Base-by-base conservation (phyloP, 1,139 yeast genomes). In the Yarrowia galli region DNA sequence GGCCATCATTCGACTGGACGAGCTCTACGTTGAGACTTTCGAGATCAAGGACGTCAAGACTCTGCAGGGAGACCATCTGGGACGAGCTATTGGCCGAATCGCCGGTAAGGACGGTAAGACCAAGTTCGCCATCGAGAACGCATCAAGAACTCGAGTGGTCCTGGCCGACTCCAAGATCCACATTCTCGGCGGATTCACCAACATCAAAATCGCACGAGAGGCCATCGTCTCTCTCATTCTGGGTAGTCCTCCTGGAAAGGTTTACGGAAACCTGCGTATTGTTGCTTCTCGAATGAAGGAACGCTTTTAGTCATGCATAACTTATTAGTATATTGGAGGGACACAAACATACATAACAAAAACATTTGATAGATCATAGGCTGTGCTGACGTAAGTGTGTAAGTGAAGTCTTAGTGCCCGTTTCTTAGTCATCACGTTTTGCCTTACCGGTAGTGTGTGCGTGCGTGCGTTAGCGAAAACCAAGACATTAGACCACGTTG, bases 31-130 rank as follows among this genome's bases (percentile, higher is more conserved):
- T 72, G 99, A 95, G 79, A 92, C 98, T 2, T 95, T 95, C 77
- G 99, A 95, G 77, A 85, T 95, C 74, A 95, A 96, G 79, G 99
- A 95, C 79, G 98, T 95, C 70, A 96, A 95, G 81, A 93, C 98
- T 2, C 83, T 95, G 73, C 88, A 88, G 43, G 99, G 99, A 25
- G 99, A 95, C 79, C 99, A 95, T 85, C 84, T 95, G 78, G 89
- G 97, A 63, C 89, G 99, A 83, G 99, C 99, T 22, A 95, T 95
- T 77, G 99, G 99, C 75, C 92, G 99, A 84, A 95, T 95, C 79
- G 99, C 99, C 28, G 99, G 99, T 79, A 96, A 95, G 77, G 99
- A 95, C 77, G 99, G 99, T 76, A 93, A 93, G 80, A 95, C 99
- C 71, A 95, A 95, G 81, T 95, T 93, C 79, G 98, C 99, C 45